phyloP scores from a whole-genome alignment of 805 yeast genomes.

The Candida chauliodis region DNA sequence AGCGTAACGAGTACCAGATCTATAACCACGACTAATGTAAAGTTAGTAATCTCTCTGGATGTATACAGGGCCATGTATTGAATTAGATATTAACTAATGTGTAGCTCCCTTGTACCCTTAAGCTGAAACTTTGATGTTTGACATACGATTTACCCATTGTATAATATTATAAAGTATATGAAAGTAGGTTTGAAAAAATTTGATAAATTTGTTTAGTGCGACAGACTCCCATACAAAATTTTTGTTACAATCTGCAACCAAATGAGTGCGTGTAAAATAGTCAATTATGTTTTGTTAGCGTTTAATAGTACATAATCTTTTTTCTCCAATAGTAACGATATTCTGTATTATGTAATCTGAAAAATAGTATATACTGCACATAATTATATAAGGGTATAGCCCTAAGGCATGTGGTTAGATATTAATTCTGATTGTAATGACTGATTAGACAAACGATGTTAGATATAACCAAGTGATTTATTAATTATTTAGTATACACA shows the following conservation, averaged over 20 bases:
- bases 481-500: conserved; percentile 6
- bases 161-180: conserved; percentile 8
- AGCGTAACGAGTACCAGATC: conserved; percentile 99
- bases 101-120: too few relatives aligned
- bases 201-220: conserved; percentile 3
- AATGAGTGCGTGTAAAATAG: background rate
- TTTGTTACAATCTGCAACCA: background rate
- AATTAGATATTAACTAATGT: too few relatives aligned
- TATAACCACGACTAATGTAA: conserved; percentile 75
- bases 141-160: conserved; percentile 31
- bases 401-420: conserved; percentile 4
- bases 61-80: too few relatives aligned
- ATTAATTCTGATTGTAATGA: too few relatives aligned
- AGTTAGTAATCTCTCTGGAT: too few relatives aligned
- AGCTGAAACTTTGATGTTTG: too few relatives aligned
- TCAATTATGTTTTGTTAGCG: too few relatives aligned
- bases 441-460: too few relatives aligned
- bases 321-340: too few relatives aligned
- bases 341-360: conserved; percentile 2
- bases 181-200: conserved; percentile 7
- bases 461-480: too few relatives aligned
- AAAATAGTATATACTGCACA: background rate
- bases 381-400: background rate
- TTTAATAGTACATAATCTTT: too few relatives aligned
- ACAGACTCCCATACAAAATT: background rate